Conservation (phyloP, 192 early-diverging fungal species). For the Entomortierella chlamydospora region DNA sequence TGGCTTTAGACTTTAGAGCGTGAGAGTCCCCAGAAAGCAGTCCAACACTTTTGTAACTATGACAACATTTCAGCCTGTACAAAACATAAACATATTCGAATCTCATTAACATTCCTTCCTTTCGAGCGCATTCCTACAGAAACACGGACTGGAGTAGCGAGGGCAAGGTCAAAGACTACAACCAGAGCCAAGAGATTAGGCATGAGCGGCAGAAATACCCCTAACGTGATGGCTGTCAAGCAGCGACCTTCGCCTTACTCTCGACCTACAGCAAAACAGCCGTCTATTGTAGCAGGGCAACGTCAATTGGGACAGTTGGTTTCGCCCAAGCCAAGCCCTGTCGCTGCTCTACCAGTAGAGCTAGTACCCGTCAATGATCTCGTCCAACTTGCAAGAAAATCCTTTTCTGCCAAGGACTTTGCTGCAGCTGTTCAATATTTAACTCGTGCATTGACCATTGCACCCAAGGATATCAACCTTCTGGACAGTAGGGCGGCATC, state of each 20-base stretch:
- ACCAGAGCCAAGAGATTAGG: background rate
- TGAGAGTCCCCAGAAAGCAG: background rate
- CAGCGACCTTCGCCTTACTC: slow-evolving; percentile 25
- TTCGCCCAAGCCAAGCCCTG: background rate
- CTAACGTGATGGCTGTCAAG: background rate
- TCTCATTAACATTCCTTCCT: too few relatives aligned
- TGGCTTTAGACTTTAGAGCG: too few relatives aligned
- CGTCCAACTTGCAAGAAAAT: slow-evolving; percentile 30
- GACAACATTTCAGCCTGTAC: too few relatives aligned
- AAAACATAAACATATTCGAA: too few relatives aligned
- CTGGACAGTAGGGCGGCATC: slow-evolving; percentile 46
- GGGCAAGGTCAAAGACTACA: too few relatives aligned
- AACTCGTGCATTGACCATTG: slow-evolving; percentile 25
- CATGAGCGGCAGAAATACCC: background rate
- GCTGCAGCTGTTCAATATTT: slow-evolving; percentile 12
- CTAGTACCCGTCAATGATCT: slow-evolving; percentile 40
- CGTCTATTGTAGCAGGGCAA: background rate
- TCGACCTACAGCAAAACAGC: slow-evolving; percentile 9
- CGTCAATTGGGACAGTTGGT: background rate
- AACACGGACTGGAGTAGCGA: background rate
- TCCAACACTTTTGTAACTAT: background rate
- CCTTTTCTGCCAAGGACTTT: slow-evolving; percentile 42
- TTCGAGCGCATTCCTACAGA: too few relatives aligned
- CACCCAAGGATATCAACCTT: slow-evolving; percentile 43
- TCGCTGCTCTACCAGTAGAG: background rate